Evolutionary conservation across 2,329 filamentous ascomycete species (phyloP).

Genomic region (Paraconiothyrium sp.): DNA sequence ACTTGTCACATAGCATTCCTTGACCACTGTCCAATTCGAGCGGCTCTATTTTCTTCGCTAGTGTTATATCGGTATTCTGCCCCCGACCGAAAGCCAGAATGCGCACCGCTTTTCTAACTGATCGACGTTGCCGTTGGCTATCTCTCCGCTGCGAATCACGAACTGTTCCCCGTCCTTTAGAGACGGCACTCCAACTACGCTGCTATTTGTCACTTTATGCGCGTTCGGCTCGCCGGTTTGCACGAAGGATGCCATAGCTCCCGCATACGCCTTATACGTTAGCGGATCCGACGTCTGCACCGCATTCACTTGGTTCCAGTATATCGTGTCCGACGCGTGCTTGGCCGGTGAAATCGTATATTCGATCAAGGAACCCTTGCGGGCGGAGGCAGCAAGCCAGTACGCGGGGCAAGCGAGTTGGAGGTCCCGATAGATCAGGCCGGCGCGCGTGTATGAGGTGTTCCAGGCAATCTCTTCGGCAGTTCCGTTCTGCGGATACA

Average conservation of each 20-base stretch:
- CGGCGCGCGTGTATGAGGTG: constrained; percentile 62
- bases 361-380: constrained; percentile 64
- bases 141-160: constrained; percentile 58
- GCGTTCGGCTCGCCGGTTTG: constrained; percentile 67
- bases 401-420: constrained; percentile 68
- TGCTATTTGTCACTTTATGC: constrained; percentile 62
- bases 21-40: too few species aligned
- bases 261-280: constrained; percentile 66
- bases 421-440: constrained; percentile 66
- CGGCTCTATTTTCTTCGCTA: neutral
- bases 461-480: constrained; percentile 63
- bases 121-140: constrained; percentile 52
- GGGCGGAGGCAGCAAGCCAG: constrained; percentile 62
- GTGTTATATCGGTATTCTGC: constrained; percentile 55
- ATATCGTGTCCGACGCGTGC: constrained; percentile 67
- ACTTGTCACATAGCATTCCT: neutral
- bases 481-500: constrained; percentile 61
- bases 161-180: constrained; percentile 59
- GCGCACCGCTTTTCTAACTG: constrained; percentile 60
- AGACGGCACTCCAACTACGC: constrained; percentile 57
- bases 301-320: constrained; percentile 66
- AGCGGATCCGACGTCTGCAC: constrained; percentile 62
- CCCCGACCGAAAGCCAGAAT: constrained; percentile 63
- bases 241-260: constrained; percentile 69
- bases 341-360: constrained; percentile 68